Evolutionary conservation across 306 rosid genomes (phyloP).

Genomic region (Ormosia semicastrata): DNA sequence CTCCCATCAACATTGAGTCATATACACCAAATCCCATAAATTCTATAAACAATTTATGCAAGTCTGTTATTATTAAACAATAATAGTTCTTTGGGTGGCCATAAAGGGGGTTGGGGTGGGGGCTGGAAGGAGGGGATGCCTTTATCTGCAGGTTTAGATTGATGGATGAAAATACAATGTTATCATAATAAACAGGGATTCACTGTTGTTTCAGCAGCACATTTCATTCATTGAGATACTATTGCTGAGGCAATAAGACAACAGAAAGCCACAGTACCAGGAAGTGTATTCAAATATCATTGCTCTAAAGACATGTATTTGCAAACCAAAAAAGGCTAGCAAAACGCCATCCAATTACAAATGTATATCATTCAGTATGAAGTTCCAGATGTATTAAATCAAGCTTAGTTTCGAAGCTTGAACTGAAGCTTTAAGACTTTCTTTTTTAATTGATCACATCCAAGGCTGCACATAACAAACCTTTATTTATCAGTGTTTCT

Average conservation of each 20-base stretch:
- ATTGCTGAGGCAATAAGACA: neutral
- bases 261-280: neutral
- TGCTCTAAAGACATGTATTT: neutral
- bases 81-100: neutral
- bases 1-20: constrained; percentile 1
- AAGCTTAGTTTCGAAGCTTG: constrained; percentile 2
- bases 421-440: neutral
- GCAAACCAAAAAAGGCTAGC: too few species aligned
- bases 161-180: neutral
- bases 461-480: neutral
- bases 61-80: neutral
- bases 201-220: neutral
- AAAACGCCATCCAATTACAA: neutral
- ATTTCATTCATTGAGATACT: neutral
- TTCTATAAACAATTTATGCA: neutral
- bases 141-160: neutral
- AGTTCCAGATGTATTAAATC: neutral
- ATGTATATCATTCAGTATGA: neutral
- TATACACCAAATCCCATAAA: constrained; percentile 1
- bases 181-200: neutral
- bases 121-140: neutral
- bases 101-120: neutral
- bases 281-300: neutral
- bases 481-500: neutral
- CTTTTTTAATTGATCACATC: neutral